Evolutionary conservation across 2,329 filamentous ascomycete genomes (phyloP), one percentile per base, ranked within the genome.

Genomic region (Nemania sp.): DNA sequence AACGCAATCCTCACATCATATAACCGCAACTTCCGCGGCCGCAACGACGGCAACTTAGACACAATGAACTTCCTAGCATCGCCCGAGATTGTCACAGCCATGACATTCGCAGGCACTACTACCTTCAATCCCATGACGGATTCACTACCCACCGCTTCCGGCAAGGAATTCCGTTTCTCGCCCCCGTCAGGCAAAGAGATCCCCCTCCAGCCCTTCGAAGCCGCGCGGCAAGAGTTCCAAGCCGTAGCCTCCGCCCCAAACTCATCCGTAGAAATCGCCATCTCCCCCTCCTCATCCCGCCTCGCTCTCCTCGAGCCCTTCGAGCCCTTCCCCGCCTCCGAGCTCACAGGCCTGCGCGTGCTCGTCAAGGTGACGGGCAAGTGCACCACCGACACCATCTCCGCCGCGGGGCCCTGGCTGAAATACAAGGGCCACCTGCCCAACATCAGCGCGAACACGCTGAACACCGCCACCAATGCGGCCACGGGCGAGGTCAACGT

Each of bases 1-100:
- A 99, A 99, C 78, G 96, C 96, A 70, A 98, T 99, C 76, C 89
- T 99, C 77, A 95, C 94, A 10, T 98, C 94, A 0, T 99, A 98
- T 85, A 99, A 99, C 87, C 93, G 96, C 69, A 99, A 99, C 83
- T 99, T 99, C 86, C 93, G 93, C 58, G 95, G 93, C 69, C 92
- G 96, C 72, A 99, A 99, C 80, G 96, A 99, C 78, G 96, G 96
- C 70, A 99, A 99, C 84, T 90, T 93, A 24, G 90, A 92, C 49
- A 99, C 96, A 8, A 98, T 98, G 94, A 99, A 98, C 86, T 99
- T 99, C 84, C 88, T 99, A 60, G 95, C 96, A 10, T 98, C 94
- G 0, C 96, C 96, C 6, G 96, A 99, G 81, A 89, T 99, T 66
- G 96, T 99, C 70, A 98, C 96, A 4, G 96, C 96, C 58, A 95